Conservation (phyloP, 2,329 filamentous ascomycete species). For the Septoria linicola region DNA sequence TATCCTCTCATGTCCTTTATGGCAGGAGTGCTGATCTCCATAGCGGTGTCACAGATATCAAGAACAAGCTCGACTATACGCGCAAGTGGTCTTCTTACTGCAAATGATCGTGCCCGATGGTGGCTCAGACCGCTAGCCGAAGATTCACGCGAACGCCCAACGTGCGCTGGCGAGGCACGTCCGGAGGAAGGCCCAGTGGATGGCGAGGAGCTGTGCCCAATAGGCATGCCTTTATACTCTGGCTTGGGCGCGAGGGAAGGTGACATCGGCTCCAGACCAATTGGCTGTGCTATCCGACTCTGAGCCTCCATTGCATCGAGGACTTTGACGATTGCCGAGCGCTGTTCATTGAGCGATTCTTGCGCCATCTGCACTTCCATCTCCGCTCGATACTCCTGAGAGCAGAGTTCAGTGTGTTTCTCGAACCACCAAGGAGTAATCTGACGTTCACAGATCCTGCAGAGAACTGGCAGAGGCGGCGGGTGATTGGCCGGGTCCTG, state of each 20-base stretch:
- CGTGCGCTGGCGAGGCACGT: slow-evolving; percentile 65
- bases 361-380: slow-evolving; percentile 98
- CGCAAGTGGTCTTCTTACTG: slow-evolving; percentile 81
- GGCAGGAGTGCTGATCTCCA: slow-evolving; percentile 90
- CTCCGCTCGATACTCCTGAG: slow-evolving; percentile 93
- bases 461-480: slow-evolving; percentile 80
- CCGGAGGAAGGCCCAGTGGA: slow-evolving; percentile 71
- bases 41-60: slow-evolving; percentile 90
- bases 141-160: slow-evolving; percentile 66
- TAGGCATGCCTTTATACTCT: slow-evolving; percentile 84
- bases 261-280: slow-evolving; percentile 50
- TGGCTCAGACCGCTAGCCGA: slow-evolving; percentile 71
- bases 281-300: slow-evolving; percentile 59
- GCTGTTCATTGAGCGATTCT: slow-evolving; percentile 86
- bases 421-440: slow-evolving; percentile 99
- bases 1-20: slow-evolving; percentile 79
- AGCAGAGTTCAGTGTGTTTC: slow-evolving; percentile 93
- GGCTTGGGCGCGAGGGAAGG: slow-evolving; percentile 45
- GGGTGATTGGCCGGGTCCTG: slow-evolving; percentile 73
- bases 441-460: slow-evolving; percentile 94
- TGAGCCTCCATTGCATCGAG: slow-evolving; percentile 86
- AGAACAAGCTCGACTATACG: slow-evolving; percentile 93
- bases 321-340: slow-evolving; percentile 91
- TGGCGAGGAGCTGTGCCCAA: slow-evolving; percentile 65
- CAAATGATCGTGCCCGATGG: slow-evolving; percentile 80